Evolutionary conservation across 2,329 filamentous ascomycete genomes (phyloP).

Genomic region (Penicillium sp.): DNA sequence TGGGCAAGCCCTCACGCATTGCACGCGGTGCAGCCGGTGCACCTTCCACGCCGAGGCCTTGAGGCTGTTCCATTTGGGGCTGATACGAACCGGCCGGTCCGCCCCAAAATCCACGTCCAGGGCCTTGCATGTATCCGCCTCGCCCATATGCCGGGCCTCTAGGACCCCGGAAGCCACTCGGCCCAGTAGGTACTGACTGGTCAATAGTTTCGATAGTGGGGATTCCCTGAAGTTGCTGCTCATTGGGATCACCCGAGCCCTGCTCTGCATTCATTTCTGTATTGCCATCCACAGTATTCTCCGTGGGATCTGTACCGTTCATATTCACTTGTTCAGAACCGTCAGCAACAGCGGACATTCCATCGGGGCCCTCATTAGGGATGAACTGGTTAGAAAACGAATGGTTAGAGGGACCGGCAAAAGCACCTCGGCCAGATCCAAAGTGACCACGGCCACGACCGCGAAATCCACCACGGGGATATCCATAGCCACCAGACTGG

Average conservation of each 20-base stretch:
- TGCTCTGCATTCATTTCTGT: conserved; percentile 8
- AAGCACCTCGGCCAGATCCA: conserved; percentile 36
- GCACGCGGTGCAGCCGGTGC: conserved; percentile 92
- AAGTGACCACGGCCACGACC: conserved; percentile 60
- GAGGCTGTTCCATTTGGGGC: conserved; percentile 34
- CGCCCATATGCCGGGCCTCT: conserved; percentile 36
- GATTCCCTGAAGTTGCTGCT: conserved; percentile 19
- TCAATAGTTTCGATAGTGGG: conserved; percentile 25
- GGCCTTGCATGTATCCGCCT: conserved; percentile 43
- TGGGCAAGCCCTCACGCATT: conserved; percentile 82
- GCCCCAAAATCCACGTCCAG: conserved; percentile 36
- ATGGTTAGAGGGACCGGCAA: conserved; percentile 36
- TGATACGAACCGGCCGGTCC: conserved; percentile 26
- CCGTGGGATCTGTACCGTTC: conserved; percentile 9
- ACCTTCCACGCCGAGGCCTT: conserved; percentile 57
- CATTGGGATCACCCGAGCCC: conserved; percentile 4
- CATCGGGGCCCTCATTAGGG: conserved; percentile 19
- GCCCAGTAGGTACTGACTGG: conserved; percentile 16
- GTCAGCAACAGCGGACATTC: conserved; percentile 33
- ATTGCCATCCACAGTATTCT: conserved; percentile 14
- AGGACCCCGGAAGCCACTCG: conserved; percentile 25
- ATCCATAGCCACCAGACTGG: conserved; percentile 70
- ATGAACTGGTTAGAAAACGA: conserved; percentile 29
- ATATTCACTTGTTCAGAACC: conserved; percentile 26
- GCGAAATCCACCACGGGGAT: conserved; percentile 55